phyloP scores from a whole-genome alignment of 768 basidiomycete genomes.

The Gymnopilus dilepis region DNA sequence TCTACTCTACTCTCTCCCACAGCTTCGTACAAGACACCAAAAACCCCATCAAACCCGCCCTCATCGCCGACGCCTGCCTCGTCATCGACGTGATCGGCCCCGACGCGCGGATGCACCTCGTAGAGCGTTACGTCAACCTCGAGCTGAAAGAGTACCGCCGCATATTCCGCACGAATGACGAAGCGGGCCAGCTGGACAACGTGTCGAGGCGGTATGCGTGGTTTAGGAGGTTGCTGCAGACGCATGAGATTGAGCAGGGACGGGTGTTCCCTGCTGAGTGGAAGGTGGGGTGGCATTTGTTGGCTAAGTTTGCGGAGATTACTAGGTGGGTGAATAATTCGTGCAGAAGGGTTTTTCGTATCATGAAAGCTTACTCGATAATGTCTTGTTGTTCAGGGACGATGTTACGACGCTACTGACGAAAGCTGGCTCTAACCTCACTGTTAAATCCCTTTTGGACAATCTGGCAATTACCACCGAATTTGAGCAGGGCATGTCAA shows the following conservation, averaged over 20 bases:
- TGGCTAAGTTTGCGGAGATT: constrained; percentile 88
- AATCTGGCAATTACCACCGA: constrained; percentile 86
- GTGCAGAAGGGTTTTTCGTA: background rate
- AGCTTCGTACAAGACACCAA: constrained; percentile 84
- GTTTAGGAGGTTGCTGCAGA: constrained; percentile 86
- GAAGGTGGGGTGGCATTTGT: constrained; percentile 83
- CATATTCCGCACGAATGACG: constrained; percentile 91
- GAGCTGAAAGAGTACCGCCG: constrained; percentile 96
- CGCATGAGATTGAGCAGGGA: constrained; percentile 87
- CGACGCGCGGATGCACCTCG: constrained; percentile 80
- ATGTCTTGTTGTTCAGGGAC: constrained; percentile 53
- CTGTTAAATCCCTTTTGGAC: constrained; percentile 83
- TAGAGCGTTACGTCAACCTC: constrained; percentile 88
- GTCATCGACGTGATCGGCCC: constrained; percentile 88
- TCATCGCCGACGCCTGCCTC: constrained; percentile 83
- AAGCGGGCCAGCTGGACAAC: constrained; percentile 97
- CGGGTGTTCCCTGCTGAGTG: constrained; percentile 85
- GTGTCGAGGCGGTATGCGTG: constrained; percentile 91
- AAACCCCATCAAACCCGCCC: constrained; percentile 64
- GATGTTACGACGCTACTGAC: constrained; percentile 83
- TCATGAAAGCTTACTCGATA: background rate
- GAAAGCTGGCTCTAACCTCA: constrained; percentile 74
- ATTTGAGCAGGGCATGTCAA: constrained; percentile 82
- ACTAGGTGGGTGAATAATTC: constrained; percentile 66
- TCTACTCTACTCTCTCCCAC: constrained; percentile 2